Base-by-base conservation (phyloP, 352 stramenopile species). In the Phytophthora tubulina region DNA sequence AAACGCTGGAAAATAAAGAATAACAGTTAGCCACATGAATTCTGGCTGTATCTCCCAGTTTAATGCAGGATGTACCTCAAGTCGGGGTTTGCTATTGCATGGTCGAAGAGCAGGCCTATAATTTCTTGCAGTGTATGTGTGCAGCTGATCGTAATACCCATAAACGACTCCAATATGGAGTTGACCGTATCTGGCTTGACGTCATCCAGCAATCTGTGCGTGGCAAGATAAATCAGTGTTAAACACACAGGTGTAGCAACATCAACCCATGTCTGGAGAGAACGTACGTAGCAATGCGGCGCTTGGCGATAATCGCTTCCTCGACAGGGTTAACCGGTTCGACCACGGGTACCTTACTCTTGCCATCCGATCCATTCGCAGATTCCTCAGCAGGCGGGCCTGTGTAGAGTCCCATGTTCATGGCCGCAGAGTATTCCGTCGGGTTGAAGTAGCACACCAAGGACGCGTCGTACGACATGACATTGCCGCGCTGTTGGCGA, bases 381-480 rank as follows among this genome's bases (percentile, higher is more conserved):
- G 4, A 46, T 52, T 55, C 60, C 21, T 73, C 70, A 35, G 67
- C 59, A 35, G 64, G 68, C 33, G 69, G 83, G 36, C 81, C 82
- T 4, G 81, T 91, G 50, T 85, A 88, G 1, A 93, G 78, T 30
- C 81, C 81, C 75, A 86, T 89, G 15, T 79, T 76, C 74, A 81
- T 74, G 42, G 85, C 85, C 0, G 86, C 80, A 3, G 86, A 67
- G 66, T 94, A 94, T 61, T 94, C 86, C 42, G 74, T 91, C 46
- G 86, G 86, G 49, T 93, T 95, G 60, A 93, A 95, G 56, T 92
- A 93, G 36, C 82, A 87, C 59, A 90, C 76, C 49, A 93, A 80
- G 6, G 84, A 90, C 49, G 88, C 78, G 36, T 93, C 88, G 72
- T 93, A 95, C 63, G 85, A 82, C 66, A 90, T 63, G 74, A 83